A percentile compares a stretch with the other conserved stretches of the same genome.
Evolutionary conservation across 768 basidiomycete species (phyloP).

Genomic region (Lanmaoa pseudosensibilis): DNA sequence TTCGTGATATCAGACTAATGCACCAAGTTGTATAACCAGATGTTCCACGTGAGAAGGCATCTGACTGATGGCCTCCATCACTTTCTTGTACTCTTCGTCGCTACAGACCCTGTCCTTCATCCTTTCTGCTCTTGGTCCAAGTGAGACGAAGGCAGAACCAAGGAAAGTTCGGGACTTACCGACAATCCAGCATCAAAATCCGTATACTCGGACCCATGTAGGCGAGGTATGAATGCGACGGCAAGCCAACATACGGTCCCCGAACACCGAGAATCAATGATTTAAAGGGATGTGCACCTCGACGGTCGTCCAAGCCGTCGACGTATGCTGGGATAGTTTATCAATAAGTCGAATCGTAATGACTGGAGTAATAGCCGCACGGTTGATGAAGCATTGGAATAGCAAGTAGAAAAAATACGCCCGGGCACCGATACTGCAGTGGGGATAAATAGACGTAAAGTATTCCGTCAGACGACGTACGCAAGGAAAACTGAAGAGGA

Average conservation of each 20-base stretch:
- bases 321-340: constrained; percentile 29
- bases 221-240: constrained; percentile 79
- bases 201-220: constrained; percentile 77
- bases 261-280: constrained; percentile 71
- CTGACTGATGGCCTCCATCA: constrained; percentile 60
- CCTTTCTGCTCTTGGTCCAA: constrained; percentile 69
- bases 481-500: constrained; percentile 66
- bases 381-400: constrained; percentile 90
- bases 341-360: neutral
- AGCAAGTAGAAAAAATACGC: constrained; percentile 92
- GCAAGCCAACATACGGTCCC: constrained; percentile 78
- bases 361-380: constrained; percentile 39
- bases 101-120: constrained; percentile 82
- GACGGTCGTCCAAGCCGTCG: constrained; percentile 69
- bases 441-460: neutral
- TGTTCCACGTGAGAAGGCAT: constrained; percentile 76
- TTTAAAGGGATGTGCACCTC: constrained; percentile 63
- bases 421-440: constrained; percentile 68
- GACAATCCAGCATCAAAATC: constrained; percentile 79
- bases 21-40: constrained; percentile 79
- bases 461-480: constrained; percentile 38
- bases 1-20: neutral
- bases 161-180: constrained; percentile 44
- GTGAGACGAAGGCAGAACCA: constrained; percentile 1
- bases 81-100: constrained; percentile 63